Evolutionary conservation across 139 green algal genomes (phyloP).

Genomic region (Coelastrella sp.): DNA sequence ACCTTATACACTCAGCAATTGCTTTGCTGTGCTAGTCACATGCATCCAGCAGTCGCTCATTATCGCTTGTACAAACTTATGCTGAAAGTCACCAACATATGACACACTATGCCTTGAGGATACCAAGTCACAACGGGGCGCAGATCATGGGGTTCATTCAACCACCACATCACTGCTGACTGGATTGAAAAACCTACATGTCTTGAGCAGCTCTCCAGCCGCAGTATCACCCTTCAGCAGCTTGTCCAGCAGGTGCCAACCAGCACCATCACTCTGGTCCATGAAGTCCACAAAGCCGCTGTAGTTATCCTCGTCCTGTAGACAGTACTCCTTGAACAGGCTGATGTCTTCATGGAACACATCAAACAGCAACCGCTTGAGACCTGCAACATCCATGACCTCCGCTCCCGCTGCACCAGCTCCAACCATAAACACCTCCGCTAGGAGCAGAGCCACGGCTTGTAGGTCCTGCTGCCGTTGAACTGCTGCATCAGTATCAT

Average conservation of each 20-base stretch:
- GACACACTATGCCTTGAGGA: no score
- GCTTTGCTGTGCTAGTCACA: no score
- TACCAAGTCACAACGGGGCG: no score
- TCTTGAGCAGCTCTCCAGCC: slow-evolving; percentile 39
- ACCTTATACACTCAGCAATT: no score
- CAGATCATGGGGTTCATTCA: background rate
- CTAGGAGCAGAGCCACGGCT: slow-evolving; percentile 27
- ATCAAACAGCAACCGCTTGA: slow-evolving; percentile 49
- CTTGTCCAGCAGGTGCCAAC: slow-evolving; percentile 38
- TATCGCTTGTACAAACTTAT: no score
- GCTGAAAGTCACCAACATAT: no score
- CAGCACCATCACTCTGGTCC: background rate
- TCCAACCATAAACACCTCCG: slow-evolving; percentile 44
- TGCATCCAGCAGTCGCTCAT: no score
- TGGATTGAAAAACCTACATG: slow-evolving; percentile 2
- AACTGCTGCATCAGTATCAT: slow-evolving; percentile 24
- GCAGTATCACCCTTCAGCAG: slow-evolving; percentile 26
- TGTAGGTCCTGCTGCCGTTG: background rate
- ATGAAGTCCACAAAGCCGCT: slow-evolving; percentile 39
- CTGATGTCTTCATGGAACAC: slow-evolving; percentile 46
- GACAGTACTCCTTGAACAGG: slow-evolving; percentile 46
- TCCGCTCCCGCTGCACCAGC: slow-evolving; percentile 29
- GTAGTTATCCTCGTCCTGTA: slow-evolving; percentile 44
- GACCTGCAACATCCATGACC: background rate
- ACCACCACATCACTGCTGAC: slow-evolving; percentile 16